Percentiles rank a stretch among this genome's conserved stretches.
phyloP scores from a whole-genome alignment of 139 green algal species.

The Eudorina sp. region DNA sequence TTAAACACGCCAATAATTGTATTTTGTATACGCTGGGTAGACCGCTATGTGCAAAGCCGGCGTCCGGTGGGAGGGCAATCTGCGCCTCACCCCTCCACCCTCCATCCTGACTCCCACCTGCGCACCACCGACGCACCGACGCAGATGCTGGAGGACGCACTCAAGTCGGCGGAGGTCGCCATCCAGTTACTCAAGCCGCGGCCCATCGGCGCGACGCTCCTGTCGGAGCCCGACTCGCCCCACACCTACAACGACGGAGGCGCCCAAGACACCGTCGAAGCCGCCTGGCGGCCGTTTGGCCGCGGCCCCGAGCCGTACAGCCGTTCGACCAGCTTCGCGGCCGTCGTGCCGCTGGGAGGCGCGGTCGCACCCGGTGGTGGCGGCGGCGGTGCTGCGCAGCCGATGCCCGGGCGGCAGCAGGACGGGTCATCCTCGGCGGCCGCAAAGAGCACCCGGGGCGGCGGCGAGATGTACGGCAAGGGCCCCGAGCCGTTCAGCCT shows the following conservation, averaged over 20 bases:
- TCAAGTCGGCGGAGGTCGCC: background rate
- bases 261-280: background rate
- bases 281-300: background rate
- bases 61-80: background rate
- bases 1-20: too few relatives aligned
- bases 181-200: background rate
- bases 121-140: background rate
- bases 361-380: background rate
- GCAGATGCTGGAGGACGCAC: constrained; percentile 16
- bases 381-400: background rate
- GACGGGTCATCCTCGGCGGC: background rate
- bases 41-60: too few relatives aligned
- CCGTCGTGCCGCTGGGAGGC: background rate
- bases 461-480: background rate
- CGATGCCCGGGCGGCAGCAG: background rate
- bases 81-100: background rate
- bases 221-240: background rate
- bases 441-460: too few relatives aligned
- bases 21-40: too few relatives aligned
- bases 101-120: background rate
- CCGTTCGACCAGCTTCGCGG: background rate
- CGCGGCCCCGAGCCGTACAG: background rate
- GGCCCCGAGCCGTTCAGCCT: constrained; percentile 19
- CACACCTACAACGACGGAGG: background rate
- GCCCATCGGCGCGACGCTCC: background rate